phyloP scores from a whole-genome alignment of 352 stramenopile genomes.

The Plasmopara viticola region DNA sequence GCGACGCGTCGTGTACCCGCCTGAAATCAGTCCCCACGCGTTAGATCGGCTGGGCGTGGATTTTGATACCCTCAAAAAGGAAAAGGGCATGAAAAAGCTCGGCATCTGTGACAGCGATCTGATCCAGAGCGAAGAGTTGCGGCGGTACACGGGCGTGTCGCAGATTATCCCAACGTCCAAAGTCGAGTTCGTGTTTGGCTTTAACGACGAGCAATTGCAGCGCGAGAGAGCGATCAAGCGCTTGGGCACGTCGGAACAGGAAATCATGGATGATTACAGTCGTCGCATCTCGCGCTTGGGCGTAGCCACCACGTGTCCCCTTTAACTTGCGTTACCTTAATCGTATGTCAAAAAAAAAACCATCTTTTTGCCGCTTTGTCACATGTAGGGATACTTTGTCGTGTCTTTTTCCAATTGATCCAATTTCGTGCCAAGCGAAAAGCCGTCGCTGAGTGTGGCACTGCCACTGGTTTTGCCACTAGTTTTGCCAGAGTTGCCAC shows the following conservation, averaged over 20 bases:
- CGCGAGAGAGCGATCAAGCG: conserved; percentile 52
- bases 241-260: conserved; percentile 49
- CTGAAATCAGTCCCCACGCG: conserved; percentile 39
- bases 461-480: conserved; percentile 17
- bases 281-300: conserved; percentile 45
- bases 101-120: conserved; percentile 66
- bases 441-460: conserved; percentile 15
- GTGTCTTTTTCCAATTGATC: conserved; percentile 73
- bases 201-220: conserved; percentile 53
- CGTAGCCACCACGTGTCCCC: conserved; percentile 11
- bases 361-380: conserved; percentile 1
- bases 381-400: conserved; percentile 41
- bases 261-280: conserved; percentile 61
- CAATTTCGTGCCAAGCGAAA: conserved; percentile 61
- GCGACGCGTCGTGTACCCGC: conserved; percentile 23
- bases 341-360: neutral
- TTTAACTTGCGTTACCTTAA: neutral
- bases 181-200: conserved; percentile 56
- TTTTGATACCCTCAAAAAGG: conserved; percentile 52
- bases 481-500: conserved; percentile 4
- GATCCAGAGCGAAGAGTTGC: conserved; percentile 39
- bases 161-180: conserved; percentile 30
- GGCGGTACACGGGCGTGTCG: conserved; percentile 43
- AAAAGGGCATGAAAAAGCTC: conserved; percentile 75
- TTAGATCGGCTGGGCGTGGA: conserved; percentile 58